Conservation (phyloP, 306 rosid genomes). For the Castanea crenata region DNA sequence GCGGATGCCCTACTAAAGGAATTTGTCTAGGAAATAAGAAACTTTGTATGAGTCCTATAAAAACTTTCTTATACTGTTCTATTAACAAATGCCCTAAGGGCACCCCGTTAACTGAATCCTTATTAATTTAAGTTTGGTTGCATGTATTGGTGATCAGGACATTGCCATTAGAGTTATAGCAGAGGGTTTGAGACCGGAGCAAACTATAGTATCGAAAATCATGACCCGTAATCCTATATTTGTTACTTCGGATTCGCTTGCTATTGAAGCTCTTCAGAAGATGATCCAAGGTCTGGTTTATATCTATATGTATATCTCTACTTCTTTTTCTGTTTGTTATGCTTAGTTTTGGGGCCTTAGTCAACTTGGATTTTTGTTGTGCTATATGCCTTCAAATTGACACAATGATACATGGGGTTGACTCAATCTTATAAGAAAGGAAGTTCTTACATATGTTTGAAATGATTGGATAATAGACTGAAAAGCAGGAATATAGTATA, state of each 20-base stretch:
- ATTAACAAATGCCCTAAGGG: no score
- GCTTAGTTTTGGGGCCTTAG: background rate
- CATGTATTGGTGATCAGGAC: slow-evolving; percentile 53
- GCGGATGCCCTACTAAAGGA: no score
- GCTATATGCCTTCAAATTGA: background rate
- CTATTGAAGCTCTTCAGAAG: slow-evolving; percentile 89
- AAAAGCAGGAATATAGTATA: background rate
- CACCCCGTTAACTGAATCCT: no score
- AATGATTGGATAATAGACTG: background rate
- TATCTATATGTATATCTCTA: background rate
- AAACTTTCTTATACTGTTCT: no score
- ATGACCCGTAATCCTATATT: slow-evolving; percentile 89
- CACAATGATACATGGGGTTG: background rate
- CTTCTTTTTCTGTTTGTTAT: background rate
- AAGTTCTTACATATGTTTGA: background rate
- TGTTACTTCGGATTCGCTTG: slow-evolving; percentile 74
- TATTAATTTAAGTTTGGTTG: background rate
- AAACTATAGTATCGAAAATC: slow-evolving; percentile 71
- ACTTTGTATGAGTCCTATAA: no score
- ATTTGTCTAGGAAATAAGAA: no score
- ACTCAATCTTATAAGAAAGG: background rate
- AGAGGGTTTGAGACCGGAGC: slow-evolving; percentile 89
- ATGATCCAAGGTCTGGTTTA: slow-evolving; percentile 77
- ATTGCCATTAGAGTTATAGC: slow-evolving; percentile 82
- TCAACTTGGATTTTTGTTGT: background rate